These are phyloP conservation scores for Moesziomyces sp. DNA, from an alignment of 1,284 basidiomycete genomes.

Conservation along the genomic window DNA sequence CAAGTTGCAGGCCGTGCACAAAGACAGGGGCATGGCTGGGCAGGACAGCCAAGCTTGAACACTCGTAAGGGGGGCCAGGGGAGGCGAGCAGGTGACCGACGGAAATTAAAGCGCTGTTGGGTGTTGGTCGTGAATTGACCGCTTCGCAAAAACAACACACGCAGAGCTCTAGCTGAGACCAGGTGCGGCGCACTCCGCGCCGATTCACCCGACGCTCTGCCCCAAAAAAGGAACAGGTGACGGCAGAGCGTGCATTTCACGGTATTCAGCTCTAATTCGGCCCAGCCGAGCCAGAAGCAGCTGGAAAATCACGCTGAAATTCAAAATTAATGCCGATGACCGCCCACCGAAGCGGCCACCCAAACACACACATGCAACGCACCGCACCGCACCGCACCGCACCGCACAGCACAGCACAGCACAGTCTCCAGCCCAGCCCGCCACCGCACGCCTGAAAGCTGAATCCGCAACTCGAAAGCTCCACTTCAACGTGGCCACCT, in stretches of 20 bases:
- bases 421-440: too few species aligned
- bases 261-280: neutral
- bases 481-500: constrained; percentile 22
- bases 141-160: too few species aligned
- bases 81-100: too few species aligned
- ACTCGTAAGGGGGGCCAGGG: too few species aligned
- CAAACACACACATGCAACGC: neutral
- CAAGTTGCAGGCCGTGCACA: too few species aligned
- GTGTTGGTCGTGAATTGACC: neutral
- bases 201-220: neutral
- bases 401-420: too few species aligned
- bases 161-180: too few species aligned
- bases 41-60: too few species aligned
- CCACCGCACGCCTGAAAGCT: too few species aligned
- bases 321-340: neutral
- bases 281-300: neutral
- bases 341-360: neutral
- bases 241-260: neutral
- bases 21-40: too few species aligned
- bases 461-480: neutral
- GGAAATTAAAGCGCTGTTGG: neutral
- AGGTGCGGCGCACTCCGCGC: too few species aligned
- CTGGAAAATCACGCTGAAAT: neutral
- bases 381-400: neutral
- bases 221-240: neutral